Conservation (phyloP, 2,329 filamentous ascomycete genomes). For the Xylariaceae sp. region DNA sequence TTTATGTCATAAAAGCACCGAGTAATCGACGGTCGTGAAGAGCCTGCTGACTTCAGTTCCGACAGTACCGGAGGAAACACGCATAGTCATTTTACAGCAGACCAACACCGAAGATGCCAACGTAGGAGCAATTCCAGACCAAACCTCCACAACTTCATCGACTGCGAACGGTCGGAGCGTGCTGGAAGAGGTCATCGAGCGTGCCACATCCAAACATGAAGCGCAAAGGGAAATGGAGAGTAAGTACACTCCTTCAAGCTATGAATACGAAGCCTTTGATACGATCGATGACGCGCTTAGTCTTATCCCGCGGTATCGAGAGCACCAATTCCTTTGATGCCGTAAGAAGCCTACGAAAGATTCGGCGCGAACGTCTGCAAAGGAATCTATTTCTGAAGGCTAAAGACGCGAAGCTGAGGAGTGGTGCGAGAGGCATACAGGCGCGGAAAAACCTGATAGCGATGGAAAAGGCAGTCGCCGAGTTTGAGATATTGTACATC, state of each 20-base stretch:
- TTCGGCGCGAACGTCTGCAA: constrained; percentile 58
- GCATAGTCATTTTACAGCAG: constrained; percentile 65
- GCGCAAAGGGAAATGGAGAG: constrained; percentile 56
- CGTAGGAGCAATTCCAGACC: constrained; percentile 25
- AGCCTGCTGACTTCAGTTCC: not conserved
- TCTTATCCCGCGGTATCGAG: constrained; percentile 56
- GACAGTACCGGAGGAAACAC: constrained; percentile 53
- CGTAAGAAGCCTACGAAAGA: constrained; percentile 53
- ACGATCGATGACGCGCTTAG: constrained; percentile 28
- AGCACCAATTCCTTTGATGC: constrained; percentile 51
- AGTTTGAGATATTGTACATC: constrained; percentile 48
- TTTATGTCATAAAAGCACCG: not conserved
- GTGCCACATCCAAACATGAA: constrained; percentile 50
- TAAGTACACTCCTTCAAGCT: constrained; percentile 29
- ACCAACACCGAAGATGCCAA: constrained; percentile 41
- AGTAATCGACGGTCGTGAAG: not conserved
- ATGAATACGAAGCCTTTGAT: not conserved
- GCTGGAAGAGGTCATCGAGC: constrained; percentile 62
- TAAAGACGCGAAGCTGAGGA: constrained; percentile 67
- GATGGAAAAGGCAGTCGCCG: constrained; percentile 60
- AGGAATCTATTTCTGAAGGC: constrained; percentile 62
- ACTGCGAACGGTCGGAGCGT: constrained; percentile 36
- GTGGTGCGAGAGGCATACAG: constrained; percentile 66
- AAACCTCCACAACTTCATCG: constrained; percentile 6
- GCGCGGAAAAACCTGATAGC: constrained; percentile 69